Evolutionary conservation across 805 yeast genomes (phyloP), one percentile per base, ranked within the genome.

Genomic region (Myxozyma sirexii): DNA sequence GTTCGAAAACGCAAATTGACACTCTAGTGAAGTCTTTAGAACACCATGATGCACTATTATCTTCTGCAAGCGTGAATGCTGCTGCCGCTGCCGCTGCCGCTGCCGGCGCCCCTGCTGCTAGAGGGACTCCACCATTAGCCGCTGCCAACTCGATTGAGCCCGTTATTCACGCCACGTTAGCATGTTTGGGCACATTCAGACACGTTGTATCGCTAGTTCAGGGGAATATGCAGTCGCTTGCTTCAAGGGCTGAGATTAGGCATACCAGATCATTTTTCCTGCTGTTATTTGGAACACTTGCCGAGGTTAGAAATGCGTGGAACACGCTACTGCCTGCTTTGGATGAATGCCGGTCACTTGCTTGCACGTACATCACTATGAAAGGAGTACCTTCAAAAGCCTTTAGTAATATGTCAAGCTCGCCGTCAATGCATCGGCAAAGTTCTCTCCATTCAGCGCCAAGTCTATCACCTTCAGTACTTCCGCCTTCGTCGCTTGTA

Each of bases 271-370:
- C 85, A 79, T 77, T 87, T 46, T 80, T 84, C 60, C 74, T 87
- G 71, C 80, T 85, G 4, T 67, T 85, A 7, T 81, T 80, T 67
- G 86, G 88, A 35, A 80, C 88, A 0, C 81, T 87, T 62, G 80
- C 81, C 56, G 94, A 88, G 70, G 74, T 88, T 52, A 79, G 78
- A 65, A 88, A 88, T 70, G 88, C 91, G 0, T 85, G 85, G 78
- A 76, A 74, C 51, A 69, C 80, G 0, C 63, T 83, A 23, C 68
- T 70, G 4, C 76, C 78, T 1, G 59, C 65, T 10, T 57, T 67
- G 8, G 57, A 49, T 15, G 65, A 63, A 23, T 60, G 59, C 42
- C 51, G 67, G 21, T 10, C 37, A 15, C 54, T 60, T 12, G 57
- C 38, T 5, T 26, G 43, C 21, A 23, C 44, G 8, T 26, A 37